Conservation (phyloP, 2,329 filamentous ascomycete species). For the Sordariomycetes sp. region DNA sequence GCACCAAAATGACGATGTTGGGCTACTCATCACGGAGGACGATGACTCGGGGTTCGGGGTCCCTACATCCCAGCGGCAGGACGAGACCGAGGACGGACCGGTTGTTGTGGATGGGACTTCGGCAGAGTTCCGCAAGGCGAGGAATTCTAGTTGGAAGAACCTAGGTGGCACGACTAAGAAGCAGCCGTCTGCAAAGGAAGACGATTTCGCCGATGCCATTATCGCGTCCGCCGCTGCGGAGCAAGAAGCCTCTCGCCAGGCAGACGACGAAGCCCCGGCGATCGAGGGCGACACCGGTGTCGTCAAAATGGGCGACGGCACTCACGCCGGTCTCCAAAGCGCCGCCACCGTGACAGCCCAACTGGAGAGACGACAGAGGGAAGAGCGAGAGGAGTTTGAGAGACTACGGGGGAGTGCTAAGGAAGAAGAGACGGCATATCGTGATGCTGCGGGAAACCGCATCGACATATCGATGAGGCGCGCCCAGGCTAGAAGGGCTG, state of each 20-base stretch:
- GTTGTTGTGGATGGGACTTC: constrained; percentile 38
- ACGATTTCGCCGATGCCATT: constrained; percentile 65
- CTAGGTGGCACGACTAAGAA: constrained; percentile 34
- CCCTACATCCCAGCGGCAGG: constrained; percentile 24
- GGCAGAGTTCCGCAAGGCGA: constrained; percentile 60
- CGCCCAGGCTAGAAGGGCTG: constrained; percentile 64
- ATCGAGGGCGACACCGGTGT: constrained; percentile 34
- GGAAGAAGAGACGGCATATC: constrained; percentile 79
- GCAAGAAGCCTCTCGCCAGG: constrained; percentile 36
- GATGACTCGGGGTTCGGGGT: constrained; percentile 43
- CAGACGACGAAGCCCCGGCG: constrained; percentile 37
- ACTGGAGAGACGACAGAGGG: constrained; percentile 52
- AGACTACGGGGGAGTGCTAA: constrained; percentile 22
- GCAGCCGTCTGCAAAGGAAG: constrained; percentile 10
- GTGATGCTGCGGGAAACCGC: constrained; percentile 87
- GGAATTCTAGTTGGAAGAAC: constrained; percentile 73
- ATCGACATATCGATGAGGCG: constrained; percentile 89
- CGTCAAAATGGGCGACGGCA: constrained; percentile 75
- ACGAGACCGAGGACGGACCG: constrained; percentile 43
- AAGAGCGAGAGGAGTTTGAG: constrained; percentile 46
- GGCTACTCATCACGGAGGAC: constrained; percentile 56
- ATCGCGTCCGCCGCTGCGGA: constrained; percentile 64
- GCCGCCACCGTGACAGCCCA: constrained; percentile 67
- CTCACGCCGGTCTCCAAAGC: constrained; percentile 76
- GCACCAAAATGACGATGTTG: constrained; percentile 28